A percentile compares a stretch with the other conserved stretches of the same genome.
These are phyloP conservation scores for Trypanosoma lewisi DNA, from an alignment of 208 protist species.

Conservation along the genomic window DNA sequence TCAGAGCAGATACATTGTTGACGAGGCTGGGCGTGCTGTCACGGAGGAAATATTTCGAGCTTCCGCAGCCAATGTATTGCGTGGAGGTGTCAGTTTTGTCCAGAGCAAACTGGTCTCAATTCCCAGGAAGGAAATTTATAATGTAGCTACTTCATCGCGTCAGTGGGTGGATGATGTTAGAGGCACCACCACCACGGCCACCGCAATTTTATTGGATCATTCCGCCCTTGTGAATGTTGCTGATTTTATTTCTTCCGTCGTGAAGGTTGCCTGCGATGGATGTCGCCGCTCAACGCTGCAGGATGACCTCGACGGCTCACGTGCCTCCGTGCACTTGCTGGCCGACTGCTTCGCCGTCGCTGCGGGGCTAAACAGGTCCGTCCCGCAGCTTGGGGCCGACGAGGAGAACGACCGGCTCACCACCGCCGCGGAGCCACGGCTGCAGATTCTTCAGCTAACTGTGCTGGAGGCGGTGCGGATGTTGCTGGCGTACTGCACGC, in stretches of 20 bases:
- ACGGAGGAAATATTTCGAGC: slow-evolving; percentile 52
- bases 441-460: slow-evolving; percentile 62
- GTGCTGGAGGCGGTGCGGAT: slow-evolving; percentile 53
- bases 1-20: slow-evolving; percentile 50
- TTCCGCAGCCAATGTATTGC: slow-evolving; percentile 64
- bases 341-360: slow-evolving; percentile 55
- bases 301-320: slow-evolving; percentile 27
- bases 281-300: slow-evolving; percentile 46
- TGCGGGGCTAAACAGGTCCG: slow-evolving; percentile 58
- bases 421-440: slow-evolving; percentile 57
- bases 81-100: slow-evolving; percentile 44
- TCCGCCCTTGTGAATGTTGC: slow-evolving; percentile 37
- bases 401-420: slow-evolving; percentile 61
- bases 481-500: slow-evolving; percentile 56
- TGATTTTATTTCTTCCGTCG: slow-evolving; percentile 63
- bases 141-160: slow-evolving; percentile 5
- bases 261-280: slow-evolving; percentile 56
- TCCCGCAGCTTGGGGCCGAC: slow-evolving; percentile 46
- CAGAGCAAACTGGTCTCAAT: background rate
- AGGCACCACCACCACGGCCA: slow-evolving; percentile 4
- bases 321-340: slow-evolving; percentile 51
- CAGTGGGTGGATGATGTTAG: slow-evolving; percentile 35
- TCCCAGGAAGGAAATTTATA: background rate
- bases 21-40: slow-evolving; percentile 78
- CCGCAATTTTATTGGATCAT: background rate